Conservation (phyloP, 768 basidiomycete genomes). For the Termitomyces heimii region DNA sequence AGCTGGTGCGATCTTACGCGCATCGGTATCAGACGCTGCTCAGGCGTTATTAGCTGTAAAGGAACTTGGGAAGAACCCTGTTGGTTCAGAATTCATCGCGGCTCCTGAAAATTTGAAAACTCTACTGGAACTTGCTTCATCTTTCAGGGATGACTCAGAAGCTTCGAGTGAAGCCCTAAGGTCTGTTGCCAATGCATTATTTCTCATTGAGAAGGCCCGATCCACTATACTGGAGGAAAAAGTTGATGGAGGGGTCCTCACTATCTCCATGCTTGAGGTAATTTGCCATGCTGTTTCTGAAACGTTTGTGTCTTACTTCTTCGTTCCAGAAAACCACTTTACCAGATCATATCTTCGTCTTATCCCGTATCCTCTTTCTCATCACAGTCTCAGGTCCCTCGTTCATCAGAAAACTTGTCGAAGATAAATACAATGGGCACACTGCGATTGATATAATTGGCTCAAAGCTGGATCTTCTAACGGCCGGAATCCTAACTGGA, state of each 20-base stretch:
- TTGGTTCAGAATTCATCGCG: constrained; percentile 60
- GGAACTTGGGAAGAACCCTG: constrained; percentile 62
- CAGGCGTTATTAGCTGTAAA: constrained; percentile 69
- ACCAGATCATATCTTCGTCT: constrained; percentile 65
- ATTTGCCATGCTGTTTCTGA: not conserved
- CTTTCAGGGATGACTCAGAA: constrained; percentile 52
- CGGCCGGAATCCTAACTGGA: constrained; percentile 41
- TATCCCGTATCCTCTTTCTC: constrained; percentile 74
- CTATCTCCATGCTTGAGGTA: constrained; percentile 56
- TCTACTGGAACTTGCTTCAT: constrained; percentile 44
- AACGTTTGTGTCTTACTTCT: constrained; percentile 5
- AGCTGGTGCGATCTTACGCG: not conserved
- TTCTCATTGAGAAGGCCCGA: constrained; percentile 62
- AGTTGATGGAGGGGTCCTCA: constrained; percentile 58
- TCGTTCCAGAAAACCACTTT: constrained; percentile 48
- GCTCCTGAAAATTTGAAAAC: constrained; percentile 47
- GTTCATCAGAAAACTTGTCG: constrained; percentile 57
- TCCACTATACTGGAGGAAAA: constrained; percentile 47
- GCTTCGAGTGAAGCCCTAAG: constrained; percentile 67
- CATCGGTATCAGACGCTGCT: constrained; percentile 47
- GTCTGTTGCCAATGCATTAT: constrained; percentile 74
- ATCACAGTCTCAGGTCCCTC: constrained; percentile 48
- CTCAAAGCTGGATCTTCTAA: constrained; percentile 54
- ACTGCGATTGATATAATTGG: constrained; percentile 60
- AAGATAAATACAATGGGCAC: constrained; percentile 50